Percentiles rank a stretch among this genome's conserved stretches.
These are phyloP conservation scores for Paecilomyces sp. DNA, from an alignment of 2,329 filamentous ascomycete species.

Conservation along the genomic window DNA sequence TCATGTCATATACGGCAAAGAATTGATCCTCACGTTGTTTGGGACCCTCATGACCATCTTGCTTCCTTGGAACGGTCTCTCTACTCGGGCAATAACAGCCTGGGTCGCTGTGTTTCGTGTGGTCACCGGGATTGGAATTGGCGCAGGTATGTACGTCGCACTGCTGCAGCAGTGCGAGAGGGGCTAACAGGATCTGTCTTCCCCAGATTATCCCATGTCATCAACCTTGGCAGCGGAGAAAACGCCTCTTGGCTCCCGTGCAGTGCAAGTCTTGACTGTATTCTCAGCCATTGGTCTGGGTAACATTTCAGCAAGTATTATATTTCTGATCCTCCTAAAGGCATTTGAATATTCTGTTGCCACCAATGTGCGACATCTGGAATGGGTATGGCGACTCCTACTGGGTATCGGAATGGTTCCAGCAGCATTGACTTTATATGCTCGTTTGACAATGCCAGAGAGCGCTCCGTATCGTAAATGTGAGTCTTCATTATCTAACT, in stretches of 20 bases:
- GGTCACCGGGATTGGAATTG: constrained; percentile 16
- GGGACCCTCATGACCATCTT: constrained; percentile 17
- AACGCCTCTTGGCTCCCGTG: constrained; percentile 8
- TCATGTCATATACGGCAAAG: constrained; percentile 18
- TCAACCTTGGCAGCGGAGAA: constrained; percentile 4
- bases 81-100: constrained; percentile 4
- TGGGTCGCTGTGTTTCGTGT: constrained; percentile 15
- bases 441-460: constrained; percentile 17
- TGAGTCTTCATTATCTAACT: neutral
- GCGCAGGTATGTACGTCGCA: constrained; percentile 8
- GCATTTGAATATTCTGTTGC: constrained; percentile 10
- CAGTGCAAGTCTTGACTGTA: constrained; percentile 12
- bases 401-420: constrained; percentile 18
- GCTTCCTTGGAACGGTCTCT: constrained; percentile 13
- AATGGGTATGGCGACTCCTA: constrained; percentile 17
- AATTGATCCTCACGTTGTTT: constrained; percentile 15
- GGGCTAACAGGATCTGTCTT: neutral
- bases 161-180: too few species aligned
- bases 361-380: constrained; percentile 5
- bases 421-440: constrained; percentile 14
- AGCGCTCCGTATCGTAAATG: constrained; percentile 10
- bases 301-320: constrained; percentile 13
- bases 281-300: constrained; percentile 16
- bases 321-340: neutral
- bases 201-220: constrained; percentile 6